Evolutionary conservation across 1,284 basidiomycete species (phyloP).

Genomic region (Pascua sp.): DNA sequence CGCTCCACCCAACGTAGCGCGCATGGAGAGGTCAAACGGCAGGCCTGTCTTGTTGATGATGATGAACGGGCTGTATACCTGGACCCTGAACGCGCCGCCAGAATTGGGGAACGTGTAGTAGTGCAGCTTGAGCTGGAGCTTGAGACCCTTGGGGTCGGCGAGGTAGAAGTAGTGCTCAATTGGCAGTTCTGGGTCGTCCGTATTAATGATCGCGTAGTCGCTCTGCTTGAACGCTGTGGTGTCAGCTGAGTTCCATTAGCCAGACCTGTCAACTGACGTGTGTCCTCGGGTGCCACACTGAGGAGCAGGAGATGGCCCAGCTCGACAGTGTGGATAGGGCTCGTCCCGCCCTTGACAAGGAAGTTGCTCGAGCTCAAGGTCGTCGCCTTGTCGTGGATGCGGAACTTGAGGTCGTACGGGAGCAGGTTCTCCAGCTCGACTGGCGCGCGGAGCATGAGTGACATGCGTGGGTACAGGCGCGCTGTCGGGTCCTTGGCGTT

Average conservation of each 20-base stretch:
- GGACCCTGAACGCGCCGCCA: conserved; percentile 97
- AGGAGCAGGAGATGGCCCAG: conserved; percentile 89
- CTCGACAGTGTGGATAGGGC: conserved; percentile 96
- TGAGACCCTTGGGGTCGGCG: conserved; percentile 71
- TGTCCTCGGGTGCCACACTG: conserved; percentile 85
- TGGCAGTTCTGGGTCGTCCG: conserved; percentile 70
- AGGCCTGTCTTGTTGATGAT: conserved; percentile 91
- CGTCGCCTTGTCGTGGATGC: conserved; percentile 93
- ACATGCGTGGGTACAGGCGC: conserved; percentile 80
- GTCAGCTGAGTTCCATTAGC: conserved; percentile 51
- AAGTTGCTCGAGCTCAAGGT: conserved; percentile 81
- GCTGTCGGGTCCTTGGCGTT: conserved; percentile 63
- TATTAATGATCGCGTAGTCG: conserved; percentile 97
- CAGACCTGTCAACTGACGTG: conserved; percentile 41
- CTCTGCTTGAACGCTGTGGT: conserved; percentile 82
- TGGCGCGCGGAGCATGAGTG: conserved; percentile 84
- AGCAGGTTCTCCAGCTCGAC: conserved; percentile 95
- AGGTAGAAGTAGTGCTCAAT: conserved; percentile 53
- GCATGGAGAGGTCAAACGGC: conserved; percentile 73
- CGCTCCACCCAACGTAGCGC: conserved; percentile 67
- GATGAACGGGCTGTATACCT: conserved; percentile 90
- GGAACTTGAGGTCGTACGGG: conserved; percentile 92
- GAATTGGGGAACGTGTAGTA: conserved; percentile 86
- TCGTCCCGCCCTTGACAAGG: conserved; percentile 86
- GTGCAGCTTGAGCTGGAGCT: conserved; percentile 77